phyloP scores from a whole-genome alignment of 345 rosid species.

The Dipteronia dyeriana region DNA sequence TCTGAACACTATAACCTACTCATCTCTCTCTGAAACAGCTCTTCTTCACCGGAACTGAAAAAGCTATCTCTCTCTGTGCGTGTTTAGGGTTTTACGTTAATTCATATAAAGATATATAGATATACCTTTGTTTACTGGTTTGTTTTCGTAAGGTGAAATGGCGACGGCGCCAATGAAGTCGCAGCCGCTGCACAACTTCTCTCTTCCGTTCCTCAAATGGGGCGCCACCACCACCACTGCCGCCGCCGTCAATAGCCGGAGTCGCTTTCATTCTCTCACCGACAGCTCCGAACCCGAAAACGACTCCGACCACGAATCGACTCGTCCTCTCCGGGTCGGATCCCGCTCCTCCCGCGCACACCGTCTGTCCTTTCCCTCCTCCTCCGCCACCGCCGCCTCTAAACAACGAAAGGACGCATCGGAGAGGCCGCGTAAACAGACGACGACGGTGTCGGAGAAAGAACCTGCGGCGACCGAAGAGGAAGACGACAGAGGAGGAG shows the following conservation, averaged over 20 bases:
- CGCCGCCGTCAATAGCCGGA: constrained; percentile 22
- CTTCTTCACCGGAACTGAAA: background rate
- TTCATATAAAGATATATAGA: no score
- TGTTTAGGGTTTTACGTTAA: background rate
- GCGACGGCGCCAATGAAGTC: constrained; percentile 65
- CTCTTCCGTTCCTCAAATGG: constrained; percentile 60
- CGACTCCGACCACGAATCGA: background rate
- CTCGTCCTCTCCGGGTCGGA: constrained; percentile 44
- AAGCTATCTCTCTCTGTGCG: background rate
- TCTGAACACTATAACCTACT: background rate
- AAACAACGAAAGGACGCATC: background rate
- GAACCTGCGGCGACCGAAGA: constrained; percentile 26
- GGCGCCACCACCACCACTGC: constrained; percentile 36
- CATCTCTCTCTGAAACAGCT: background rate
- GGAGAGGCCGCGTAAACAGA: constrained; percentile 14
- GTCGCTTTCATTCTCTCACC: constrained; percentile 18
- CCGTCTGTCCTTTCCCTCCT: constrained; percentile 44
- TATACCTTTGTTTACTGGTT: background rate
- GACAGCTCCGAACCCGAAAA: background rate
- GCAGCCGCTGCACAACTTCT: constrained; percentile 74
- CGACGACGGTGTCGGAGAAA: constrained; percentile 6
- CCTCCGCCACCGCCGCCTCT: background rate
- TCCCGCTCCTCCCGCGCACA: constrained; percentile 68
- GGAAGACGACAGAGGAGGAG: constrained; percentile 35
- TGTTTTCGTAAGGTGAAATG: constrained; percentile 28